phyloP scores from a whole-genome alignment of 108 stramenopile species.

The Poteriospumella lacustris region DNA sequence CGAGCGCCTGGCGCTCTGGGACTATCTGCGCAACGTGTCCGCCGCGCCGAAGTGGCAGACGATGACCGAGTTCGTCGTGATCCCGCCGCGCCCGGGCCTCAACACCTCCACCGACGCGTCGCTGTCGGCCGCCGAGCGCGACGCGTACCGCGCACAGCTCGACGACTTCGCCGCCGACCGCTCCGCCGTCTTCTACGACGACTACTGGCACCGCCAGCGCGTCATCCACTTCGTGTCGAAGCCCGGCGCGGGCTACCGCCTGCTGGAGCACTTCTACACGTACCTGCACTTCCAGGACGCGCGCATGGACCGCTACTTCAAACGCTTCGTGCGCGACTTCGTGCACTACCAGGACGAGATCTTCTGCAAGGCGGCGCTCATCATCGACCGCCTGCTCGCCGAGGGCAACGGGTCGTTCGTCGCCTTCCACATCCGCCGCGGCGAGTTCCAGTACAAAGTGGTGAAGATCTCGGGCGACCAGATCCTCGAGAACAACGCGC shows the following conservation, averaged over 20 bases:
- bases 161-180: not conserved
- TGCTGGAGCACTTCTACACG: conserved; percentile 43
- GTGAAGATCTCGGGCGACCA: conserved; percentile 42
- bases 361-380: conserved; percentile 46
- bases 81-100: conserved; percentile 1
- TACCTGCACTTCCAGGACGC: conserved; percentile 42
- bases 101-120: not conserved
- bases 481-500: conserved; percentile 18
- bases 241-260: conserved; percentile 30
- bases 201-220: not conserved
- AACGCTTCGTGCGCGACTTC: conserved; percentile 44
- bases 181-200: not conserved
- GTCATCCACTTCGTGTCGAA: conserved; percentile 22
- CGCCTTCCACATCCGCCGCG: conserved; percentile 50
- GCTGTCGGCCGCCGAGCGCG: not conserved
- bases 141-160: not conserved
- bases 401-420: conserved; percentile 39
- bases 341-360: conserved; percentile 49
- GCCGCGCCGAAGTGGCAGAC: not conserved
- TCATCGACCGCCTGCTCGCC: conserved; percentile 9
- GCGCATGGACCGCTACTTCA: conserved; percentile 32
- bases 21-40: conserved; percentile 51
- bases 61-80: conserved; percentile 32
- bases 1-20: conserved; percentile 40
- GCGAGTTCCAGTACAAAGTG: conserved; percentile 56